A percentile compares a stretch with the other conserved stretches of the same genome.
phyloP scores from a whole-genome alignment of 1,139 yeast genomes.

The Pneumocystis oryctolagi region DNA sequence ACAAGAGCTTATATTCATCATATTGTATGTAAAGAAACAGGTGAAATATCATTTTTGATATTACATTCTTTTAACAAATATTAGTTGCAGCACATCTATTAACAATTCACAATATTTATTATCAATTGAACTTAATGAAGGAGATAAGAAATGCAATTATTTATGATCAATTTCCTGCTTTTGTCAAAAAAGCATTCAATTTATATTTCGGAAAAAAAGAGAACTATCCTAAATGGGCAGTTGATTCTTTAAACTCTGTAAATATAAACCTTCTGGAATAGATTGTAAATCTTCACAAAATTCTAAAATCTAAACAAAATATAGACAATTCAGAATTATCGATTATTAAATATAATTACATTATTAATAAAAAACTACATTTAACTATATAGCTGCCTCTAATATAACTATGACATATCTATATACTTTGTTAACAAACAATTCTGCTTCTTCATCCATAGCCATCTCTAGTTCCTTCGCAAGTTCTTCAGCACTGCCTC shows the following conservation, averaged over 20 bases:
- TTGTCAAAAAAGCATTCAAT: slow-evolving; percentile 25
- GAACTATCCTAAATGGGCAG: slow-evolving; percentile 31
- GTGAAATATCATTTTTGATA: neutral
- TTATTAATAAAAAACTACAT: neutral
- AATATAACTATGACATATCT: slow-evolving; percentile 19
- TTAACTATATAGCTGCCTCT: slow-evolving; percentile 11
- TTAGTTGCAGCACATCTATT: slow-evolving; percentile 30
- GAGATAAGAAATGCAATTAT: slow-evolving; percentile 28
- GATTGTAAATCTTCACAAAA: neutral
- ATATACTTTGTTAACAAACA: slow-evolving; percentile 22
- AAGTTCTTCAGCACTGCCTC: slow-evolving; percentile 20
- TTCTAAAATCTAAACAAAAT: neutral
- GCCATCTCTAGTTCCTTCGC: slow-evolving; percentile 23
- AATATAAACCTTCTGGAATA: slow-evolving; percentile 21
- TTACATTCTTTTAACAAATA: slow-evolving; percentile 20
- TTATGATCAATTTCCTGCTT: slow-evolving; percentile 27
- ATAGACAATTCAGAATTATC: neutral
- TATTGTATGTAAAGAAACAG: slow-evolving; percentile 23
- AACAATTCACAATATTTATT: slow-evolving; percentile 31
- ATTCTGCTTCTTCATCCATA: slow-evolving; percentile 25
- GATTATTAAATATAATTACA: neutral
- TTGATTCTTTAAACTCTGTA: slow-evolving; percentile 26
- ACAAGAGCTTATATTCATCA: slow-evolving; percentile 28
- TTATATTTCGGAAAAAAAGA: slow-evolving; percentile 23
- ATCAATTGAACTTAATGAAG: slow-evolving; percentile 31